Conservation (phyloP, 495 filamentous ascomycete genomes). For the Penicillium maclennaniae region DNA sequence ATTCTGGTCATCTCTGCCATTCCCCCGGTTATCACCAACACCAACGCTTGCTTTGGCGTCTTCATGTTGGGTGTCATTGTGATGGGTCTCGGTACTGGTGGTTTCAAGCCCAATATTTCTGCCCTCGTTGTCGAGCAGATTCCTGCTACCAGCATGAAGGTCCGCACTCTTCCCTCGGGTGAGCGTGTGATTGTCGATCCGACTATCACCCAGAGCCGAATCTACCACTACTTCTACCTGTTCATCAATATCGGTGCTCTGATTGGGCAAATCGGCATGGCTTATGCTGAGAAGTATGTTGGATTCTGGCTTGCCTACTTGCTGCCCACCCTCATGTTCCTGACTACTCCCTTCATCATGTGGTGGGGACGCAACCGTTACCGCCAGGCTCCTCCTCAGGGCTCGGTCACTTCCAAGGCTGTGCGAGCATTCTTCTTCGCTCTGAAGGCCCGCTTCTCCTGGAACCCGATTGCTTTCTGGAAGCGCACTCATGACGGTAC, state of each 20-base stretch:
- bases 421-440: constrained; percentile 51
- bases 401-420: constrained; percentile 58
- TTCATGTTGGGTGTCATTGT: constrained; percentile 58
- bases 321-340: constrained; percentile 57
- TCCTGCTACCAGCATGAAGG: constrained; percentile 34
- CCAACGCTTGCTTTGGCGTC: constrained; percentile 47
- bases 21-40: constrained; percentile 55
- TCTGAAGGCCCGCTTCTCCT: constrained; percentile 58
- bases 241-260: constrained; percentile 54
- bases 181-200: constrained; percentile 68
- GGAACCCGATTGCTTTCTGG: constrained; percentile 45
- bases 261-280: constrained; percentile 51
- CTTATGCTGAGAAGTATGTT: constrained; percentile 69
- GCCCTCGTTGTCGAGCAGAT: constrained; percentile 53
- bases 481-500: constrained; percentile 42
- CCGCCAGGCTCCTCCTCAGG: constrained; percentile 53
- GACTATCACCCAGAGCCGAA: constrained; percentile 41
- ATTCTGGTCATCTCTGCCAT: constrained; percentile 61
- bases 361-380: constrained; percentile 58
- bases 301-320: constrained; percentile 71
- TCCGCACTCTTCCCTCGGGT: constrained; percentile 36
- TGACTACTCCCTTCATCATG: constrained; percentile 57
- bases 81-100: constrained; percentile 49
- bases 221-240: constrained; percentile 45
- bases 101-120: constrained; percentile 65